Conservation (phyloP, 2,329 filamentous ascomycete species). For the Pseudopithomyces maydicus region DNA sequence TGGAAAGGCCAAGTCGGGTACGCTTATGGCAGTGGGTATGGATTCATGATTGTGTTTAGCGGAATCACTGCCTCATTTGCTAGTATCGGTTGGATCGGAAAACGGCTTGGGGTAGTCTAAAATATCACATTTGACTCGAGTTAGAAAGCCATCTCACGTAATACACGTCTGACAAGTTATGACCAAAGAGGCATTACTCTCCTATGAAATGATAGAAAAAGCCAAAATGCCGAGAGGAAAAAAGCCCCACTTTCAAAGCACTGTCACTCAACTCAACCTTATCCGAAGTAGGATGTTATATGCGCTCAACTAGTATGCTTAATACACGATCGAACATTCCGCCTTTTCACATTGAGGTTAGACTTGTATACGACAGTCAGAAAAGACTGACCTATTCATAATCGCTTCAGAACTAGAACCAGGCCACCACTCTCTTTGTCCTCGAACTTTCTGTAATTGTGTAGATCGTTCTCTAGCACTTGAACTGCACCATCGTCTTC, state of each 20-base stretch:
- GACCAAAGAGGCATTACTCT: too few relatives aligned
- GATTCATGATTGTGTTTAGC: conserved; percentile 15
- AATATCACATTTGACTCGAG: too few relatives aligned
- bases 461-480: conserved; percentile 39
- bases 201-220: too few relatives aligned
- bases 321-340: too few relatives aligned
- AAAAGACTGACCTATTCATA: not conserved
- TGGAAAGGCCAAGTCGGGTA: conserved; percentile 6
- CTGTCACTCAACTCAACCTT: too few relatives aligned
- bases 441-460: conserved; percentile 33
- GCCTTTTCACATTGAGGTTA: too few relatives aligned
- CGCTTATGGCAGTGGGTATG: conserved; percentile 12
- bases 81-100: conserved; percentile 4
- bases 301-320: too few relatives aligned
- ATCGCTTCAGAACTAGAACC: conserved; percentile 19
- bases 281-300: too few relatives aligned
- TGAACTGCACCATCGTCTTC: conserved; percentile 40
- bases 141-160: not conserved
- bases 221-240: too few relatives aligned
- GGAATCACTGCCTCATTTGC: conserved; percentile 13
- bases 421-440: conserved; percentile 22
- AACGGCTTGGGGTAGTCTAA: not conserved
- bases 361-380: too few relatives aligned
- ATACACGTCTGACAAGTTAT: not conserved
- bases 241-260: too few relatives aligned